Evolutionary conservation across 192 early-diverging fungal species (phyloP), one percentile per base, ranked within the genome.

Genomic region (Coemansia sp.): DNA sequence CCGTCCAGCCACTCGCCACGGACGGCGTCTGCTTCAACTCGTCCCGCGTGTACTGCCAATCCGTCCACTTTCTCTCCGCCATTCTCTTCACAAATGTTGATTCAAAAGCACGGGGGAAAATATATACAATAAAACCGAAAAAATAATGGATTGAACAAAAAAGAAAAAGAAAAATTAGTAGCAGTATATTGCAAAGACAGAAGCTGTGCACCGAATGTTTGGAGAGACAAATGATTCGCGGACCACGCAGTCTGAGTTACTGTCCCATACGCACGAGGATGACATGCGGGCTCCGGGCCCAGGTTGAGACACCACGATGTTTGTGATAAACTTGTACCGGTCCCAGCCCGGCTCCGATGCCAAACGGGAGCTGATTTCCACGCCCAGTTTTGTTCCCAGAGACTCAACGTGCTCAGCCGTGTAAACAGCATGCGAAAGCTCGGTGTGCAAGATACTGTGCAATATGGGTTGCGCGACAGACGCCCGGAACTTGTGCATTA

Each of bases 11-110:
- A 54, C 76, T 63, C 34, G 59, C 51, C 48, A 85, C 79, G 21
- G 79, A 83, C 37, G 84, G 84, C n/a, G 84, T 85, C 40, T 71
- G 76, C 58, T 63, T 59, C 56, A 85, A 58, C 44, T 84, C 82
- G 20, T 79, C 77, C 20, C 82, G 77, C 24, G 76, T 56, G 61
- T 82, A 85, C 26, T 71, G 73, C 84, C 84, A 85, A 63, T 65
- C 74, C 21, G 74, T 71, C 52, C 58, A 63, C 56, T 64, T 62
- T 59, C 50, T 56, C 21, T 66, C 64, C 3, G 21, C 21, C 21
- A 21, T 21, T 21, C 21, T 21, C 21, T 46, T 26, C 2, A 26
- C 25, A 4, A 26, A 26, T 26, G 4, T 4, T 26, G 25, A 26
- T 26, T 26, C 25, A 26, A 26, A 26, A 26, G 21, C 2, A 4